Percentiles rank a stretch among this genome's conserved stretches.
These are phyloP conservation scores for Saraca asoca DNA, from an alignment of 331 rosid genomes.

Conservation along the genomic window DNA sequence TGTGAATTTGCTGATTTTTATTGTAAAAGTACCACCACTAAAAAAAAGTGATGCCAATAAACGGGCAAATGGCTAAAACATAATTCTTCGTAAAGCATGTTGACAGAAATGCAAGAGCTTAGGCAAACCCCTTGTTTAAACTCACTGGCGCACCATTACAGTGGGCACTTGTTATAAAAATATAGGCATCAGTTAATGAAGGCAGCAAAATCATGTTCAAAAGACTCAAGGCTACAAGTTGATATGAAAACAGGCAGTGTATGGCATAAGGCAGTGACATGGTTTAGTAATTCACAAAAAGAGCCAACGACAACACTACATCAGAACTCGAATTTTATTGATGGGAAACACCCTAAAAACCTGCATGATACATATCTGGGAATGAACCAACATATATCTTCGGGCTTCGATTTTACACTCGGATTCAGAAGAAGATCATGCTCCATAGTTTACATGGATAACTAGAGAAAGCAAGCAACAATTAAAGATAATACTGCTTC, in stretches of 20 bases:
- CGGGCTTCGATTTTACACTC: conserved; percentile 32
- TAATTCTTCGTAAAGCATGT: too few relatives aligned
- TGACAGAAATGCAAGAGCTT: background rate
- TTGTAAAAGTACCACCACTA: background rate
- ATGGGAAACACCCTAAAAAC: background rate
- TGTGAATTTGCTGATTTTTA: too few relatives aligned
- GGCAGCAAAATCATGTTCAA: too few relatives aligned
- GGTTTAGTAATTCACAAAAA: too few relatives aligned
- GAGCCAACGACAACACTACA: too few relatives aligned
- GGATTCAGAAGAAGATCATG: conserved; percentile 21
- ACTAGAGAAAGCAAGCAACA: conserved; percentile 23
- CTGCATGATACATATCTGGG: conserved; percentile 10
- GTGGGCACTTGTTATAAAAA: background rate
- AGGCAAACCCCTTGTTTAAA: background rate
- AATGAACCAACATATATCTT: background rate
- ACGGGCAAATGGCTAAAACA: too few relatives aligned
- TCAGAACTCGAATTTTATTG: conserved; percentile 34
- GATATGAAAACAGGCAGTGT: too few relatives aligned
- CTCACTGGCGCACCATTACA: background rate
- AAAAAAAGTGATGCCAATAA: background rate
- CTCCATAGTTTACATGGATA: conserved; percentile 29
- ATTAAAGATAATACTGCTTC: conserved; percentile 25
- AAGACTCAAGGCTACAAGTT: too few relatives aligned
- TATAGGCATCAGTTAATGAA: too few relatives aligned
- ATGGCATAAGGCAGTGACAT: too few relatives aligned